Conservation (phyloP, 345 rosid genomes). For the Reutealis trisperma region DNA sequence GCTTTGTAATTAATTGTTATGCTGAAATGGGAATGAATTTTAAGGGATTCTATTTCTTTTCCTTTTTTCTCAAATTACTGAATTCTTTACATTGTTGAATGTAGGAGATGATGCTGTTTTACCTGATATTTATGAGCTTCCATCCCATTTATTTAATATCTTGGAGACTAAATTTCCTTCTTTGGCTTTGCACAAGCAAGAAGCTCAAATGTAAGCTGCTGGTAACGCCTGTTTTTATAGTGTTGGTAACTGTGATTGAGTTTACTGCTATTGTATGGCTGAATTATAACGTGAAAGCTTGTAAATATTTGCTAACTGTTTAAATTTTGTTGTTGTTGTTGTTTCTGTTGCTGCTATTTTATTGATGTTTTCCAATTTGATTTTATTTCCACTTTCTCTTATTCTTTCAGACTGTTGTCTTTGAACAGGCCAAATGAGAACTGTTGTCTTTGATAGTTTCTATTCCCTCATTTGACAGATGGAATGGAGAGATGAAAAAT, state of each 20-base stretch:
- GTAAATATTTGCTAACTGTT: neutral
- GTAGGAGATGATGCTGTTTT: conserved; percentile 38
- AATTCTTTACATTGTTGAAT: conserved; percentile 5
- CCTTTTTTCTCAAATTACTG: no score
- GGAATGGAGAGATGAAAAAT: conserved; percentile 47
- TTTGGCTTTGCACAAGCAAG: conserved; percentile 61
- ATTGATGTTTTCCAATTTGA: neutral
- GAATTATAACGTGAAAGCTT: neutral
- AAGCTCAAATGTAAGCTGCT: conserved; percentile 50
- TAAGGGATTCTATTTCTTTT: neutral
- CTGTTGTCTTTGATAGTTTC: conserved; percentile 56
- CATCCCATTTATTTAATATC: conserved; percentile 51
- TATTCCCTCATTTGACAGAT: conserved; percentile 65
- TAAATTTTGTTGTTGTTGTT: neutral
- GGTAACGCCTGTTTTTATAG: neutral
- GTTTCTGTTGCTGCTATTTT: neutral
- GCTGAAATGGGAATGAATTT: no score
- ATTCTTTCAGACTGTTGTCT: neutral
- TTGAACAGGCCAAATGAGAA: conserved; percentile 59
- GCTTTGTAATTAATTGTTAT: neutral
- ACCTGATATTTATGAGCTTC: conserved; percentile 59
- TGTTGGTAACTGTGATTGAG: neutral
- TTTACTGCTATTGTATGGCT: neutral
- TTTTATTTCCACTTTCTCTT: neutral
- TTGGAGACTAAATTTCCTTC: conserved; percentile 60